Percentiles rank a stretch among this genome's conserved stretches.
Evolutionary conservation across 176 grass and related monocot genomes (phyloP).

Genomic region (Melocanna baccifera): DNA sequence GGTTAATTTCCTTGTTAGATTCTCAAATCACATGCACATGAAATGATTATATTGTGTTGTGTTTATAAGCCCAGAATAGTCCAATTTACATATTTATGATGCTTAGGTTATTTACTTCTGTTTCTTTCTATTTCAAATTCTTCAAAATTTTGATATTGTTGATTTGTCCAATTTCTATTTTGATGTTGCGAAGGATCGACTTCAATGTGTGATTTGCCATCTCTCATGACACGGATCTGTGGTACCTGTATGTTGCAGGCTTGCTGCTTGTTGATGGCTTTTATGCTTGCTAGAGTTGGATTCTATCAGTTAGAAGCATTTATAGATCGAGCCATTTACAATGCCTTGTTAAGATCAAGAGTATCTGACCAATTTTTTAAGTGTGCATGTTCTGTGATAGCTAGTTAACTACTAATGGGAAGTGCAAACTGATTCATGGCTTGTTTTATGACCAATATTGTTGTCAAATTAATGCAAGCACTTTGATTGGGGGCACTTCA

Average conservation of each 20-base stretch:
- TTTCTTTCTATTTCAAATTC: conserved; percentile 65
- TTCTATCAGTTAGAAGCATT: background rate
- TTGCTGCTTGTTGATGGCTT: no score
- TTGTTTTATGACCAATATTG: background rate
- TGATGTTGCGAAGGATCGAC: conserved; percentile 88
- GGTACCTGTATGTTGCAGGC: no score
- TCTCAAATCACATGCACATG: no score
- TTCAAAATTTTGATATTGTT: conserved; percentile 93
- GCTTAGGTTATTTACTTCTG: conserved; percentile 16
- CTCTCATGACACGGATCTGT: no score
- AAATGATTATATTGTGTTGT: background rate
- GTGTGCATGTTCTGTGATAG: background rate
- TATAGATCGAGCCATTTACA: background rate
- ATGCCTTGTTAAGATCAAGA: background rate
- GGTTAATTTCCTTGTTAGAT: no score
- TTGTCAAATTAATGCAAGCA: background rate
- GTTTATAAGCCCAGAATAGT: conserved; percentile 1
- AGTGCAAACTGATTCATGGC: background rate
- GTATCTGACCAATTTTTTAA: background rate
- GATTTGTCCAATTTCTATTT: conserved; percentile 96
- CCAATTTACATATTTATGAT: conserved; percentile 2
- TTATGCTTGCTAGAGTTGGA: no score
- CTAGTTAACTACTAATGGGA: background rate
- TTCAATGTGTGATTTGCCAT: conserved; percentile 28
- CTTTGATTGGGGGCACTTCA: background rate